phyloP scores from a whole-genome alignment of 2,329 filamentous ascomycete species.

The Plectosphaerella cucumerina region DNA sequence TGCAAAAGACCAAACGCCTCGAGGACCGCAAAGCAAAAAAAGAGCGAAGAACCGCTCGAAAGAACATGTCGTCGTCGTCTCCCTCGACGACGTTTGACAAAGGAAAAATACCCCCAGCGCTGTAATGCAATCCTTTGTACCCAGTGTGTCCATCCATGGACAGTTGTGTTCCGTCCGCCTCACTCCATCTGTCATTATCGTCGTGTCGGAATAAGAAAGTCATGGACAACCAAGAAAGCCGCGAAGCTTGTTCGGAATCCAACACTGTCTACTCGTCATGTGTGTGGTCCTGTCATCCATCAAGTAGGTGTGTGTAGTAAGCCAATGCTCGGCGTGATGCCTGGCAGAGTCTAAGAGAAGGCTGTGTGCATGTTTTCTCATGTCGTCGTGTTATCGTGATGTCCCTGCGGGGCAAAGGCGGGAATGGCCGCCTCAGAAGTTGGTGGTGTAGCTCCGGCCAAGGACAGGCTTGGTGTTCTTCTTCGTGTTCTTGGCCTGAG shows the following conservation, averaged over 20 bases:
- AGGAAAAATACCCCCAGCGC: neutral
- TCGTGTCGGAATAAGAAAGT: neutral
- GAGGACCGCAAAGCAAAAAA: too few relatives aligned
- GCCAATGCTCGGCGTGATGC: too few relatives aligned
- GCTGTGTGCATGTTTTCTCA: conserved; percentile 6
- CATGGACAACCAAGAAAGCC: conserved; percentile 2
- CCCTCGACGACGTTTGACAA: neutral
- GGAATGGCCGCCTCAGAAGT: conserved; percentile 22
- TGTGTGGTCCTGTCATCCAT: neutral
- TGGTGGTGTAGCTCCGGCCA: conserved; percentile 31
- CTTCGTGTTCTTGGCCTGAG: conserved; percentile 25
- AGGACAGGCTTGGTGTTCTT: conserved; percentile 27
- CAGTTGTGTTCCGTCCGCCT: neutral
- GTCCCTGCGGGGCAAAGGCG: neutral
- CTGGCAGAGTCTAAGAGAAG: neutral
- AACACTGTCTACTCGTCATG: conserved; percentile 1
- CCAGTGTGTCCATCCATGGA: neutral
- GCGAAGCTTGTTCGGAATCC: conserved; percentile 1
- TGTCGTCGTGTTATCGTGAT: neutral
- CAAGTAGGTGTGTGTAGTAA: neutral
- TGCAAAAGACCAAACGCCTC: too few relatives aligned
- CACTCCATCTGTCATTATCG: conserved; percentile 1
- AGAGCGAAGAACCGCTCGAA: too few relatives aligned
- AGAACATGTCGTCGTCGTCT: too few relatives aligned
- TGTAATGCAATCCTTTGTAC: neutral